Percentiles rank a stretch among this genome's conserved stretches.
These are phyloP conservation scores for Euphorbia tirucalli DNA, from an alignment of 345 rosid genomes.

Conservation along the genomic window DNA sequence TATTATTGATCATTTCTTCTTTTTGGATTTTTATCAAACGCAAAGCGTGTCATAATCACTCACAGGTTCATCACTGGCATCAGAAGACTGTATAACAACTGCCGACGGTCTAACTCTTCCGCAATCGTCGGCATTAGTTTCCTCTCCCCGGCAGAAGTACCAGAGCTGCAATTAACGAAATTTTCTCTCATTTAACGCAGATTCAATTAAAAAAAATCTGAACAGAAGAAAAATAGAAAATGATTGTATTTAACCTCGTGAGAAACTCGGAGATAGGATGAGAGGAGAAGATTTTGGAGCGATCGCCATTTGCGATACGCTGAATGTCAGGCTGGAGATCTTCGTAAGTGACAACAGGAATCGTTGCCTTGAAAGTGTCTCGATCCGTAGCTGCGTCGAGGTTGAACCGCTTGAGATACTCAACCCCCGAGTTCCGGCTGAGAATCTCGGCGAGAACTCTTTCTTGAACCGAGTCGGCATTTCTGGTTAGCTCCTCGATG, in stretches of 20 bases:
- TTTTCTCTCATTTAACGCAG: not conserved
- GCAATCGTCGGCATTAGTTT: slow-evolving; percentile 90
- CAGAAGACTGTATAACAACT: slow-evolving; percentile 78
- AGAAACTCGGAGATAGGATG: slow-evolving; percentile 94
- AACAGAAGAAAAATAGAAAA: not conserved
- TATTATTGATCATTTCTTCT: no score
- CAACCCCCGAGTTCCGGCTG: slow-evolving; percentile 56
- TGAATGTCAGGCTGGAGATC: slow-evolving; percentile 86
- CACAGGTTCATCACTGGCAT: slow-evolving; percentile 99
- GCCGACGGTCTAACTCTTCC: slow-evolving; percentile 93
- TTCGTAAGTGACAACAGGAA: slow-evolving; percentile 80
- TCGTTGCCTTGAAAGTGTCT: slow-evolving; percentile 56
- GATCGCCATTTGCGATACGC: slow-evolving; percentile 91
- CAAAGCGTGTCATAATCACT: slow-evolving; percentile 19
- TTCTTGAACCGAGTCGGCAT: slow-evolving; percentile 64
- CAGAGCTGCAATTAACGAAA: slow-evolving; percentile 52
- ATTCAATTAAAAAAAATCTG: not conserved
- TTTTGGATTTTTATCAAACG: not conserved
- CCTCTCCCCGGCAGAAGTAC: slow-evolving; percentile 98
- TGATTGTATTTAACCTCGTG: slow-evolving; percentile 53
- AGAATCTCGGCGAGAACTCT: slow-evolving; percentile 62
- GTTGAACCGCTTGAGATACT: slow-evolving; percentile 59
- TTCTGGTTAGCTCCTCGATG: slow-evolving; percentile 75
- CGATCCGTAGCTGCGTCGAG: slow-evolving; percentile 66
- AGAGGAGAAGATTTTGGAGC: slow-evolving; percentile 75